phyloP scores from a whole-genome alignment of 2,329 filamentous ascomycete genomes.

The Talaromyces sp. region DNA sequence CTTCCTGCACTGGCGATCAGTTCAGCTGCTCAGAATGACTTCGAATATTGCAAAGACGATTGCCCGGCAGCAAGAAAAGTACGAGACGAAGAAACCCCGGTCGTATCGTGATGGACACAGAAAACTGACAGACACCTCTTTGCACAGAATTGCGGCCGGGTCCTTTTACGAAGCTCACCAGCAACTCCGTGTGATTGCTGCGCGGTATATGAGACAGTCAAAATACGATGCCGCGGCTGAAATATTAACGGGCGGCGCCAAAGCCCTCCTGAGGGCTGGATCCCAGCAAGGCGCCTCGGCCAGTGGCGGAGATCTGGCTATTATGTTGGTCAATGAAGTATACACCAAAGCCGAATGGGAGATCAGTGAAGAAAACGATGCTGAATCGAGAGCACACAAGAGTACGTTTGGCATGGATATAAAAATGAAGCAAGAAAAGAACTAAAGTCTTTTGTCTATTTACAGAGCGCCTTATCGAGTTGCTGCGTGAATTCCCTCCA shows the following conservation, averaged over 20 bases:
- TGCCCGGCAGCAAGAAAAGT: slow-evolving; percentile 73
- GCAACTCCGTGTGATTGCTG: slow-evolving; percentile 90
- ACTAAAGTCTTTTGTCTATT: not conserved
- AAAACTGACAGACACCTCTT: slow-evolving; percentile 9
- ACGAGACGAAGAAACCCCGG: not conserved
- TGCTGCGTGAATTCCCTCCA: slow-evolving; percentile 72
- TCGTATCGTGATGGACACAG: slow-evolving; percentile 14
- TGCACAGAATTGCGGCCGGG: slow-evolving; percentile 71
- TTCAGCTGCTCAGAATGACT: slow-evolving; percentile 26
- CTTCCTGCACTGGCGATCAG: not conserved
- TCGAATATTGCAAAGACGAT: slow-evolving; percentile 63
- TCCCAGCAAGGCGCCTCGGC: slow-evolving; percentile 83
- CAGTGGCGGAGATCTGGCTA: slow-evolving; percentile 82
- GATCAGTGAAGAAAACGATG: slow-evolving; percentile 52
- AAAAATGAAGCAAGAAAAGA: not conserved
- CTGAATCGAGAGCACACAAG: slow-evolving; percentile 60
- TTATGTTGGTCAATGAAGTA: slow-evolving; percentile 82
- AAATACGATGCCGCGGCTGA: slow-evolving; percentile 84
- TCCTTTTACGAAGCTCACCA: slow-evolving; percentile 98
- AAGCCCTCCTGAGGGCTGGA: slow-evolving; percentile 61
- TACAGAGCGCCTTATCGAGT: slow-evolving; percentile 61
- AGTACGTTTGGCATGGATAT: slow-evolving; percentile 20
- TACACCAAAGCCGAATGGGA: slow-evolving; percentile 81
- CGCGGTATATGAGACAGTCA: slow-evolving; percentile 81
- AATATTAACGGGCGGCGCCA: slow-evolving; percentile 76